These are phyloP conservation scores for Ensete ventricosum DNA, from an alignment of 176 grass and related monocot species.

Conservation along the genomic window DNA sequence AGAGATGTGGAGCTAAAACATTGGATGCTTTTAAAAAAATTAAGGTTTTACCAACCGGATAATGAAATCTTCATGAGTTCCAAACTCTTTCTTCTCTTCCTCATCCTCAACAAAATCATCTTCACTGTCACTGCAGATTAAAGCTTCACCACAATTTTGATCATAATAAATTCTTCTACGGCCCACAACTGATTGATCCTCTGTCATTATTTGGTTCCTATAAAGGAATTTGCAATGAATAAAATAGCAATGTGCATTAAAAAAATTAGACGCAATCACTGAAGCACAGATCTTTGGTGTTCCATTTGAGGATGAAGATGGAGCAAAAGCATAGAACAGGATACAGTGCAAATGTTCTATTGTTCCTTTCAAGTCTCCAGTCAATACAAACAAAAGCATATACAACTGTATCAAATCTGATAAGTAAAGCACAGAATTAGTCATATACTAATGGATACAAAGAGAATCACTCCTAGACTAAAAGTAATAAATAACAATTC, in stretches of 20 bases:
- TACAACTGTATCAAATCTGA: too few species aligned
- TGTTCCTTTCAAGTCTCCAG: not conserved
- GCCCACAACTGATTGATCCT: slow-evolving; percentile 92
- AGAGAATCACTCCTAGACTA: too few species aligned
- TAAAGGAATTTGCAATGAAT: not conserved
- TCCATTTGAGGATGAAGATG: not conserved
- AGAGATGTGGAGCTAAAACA: too few species aligned
- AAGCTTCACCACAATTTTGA: slow-evolving; percentile 66
- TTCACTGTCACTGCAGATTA: slow-evolving; percentile 88
- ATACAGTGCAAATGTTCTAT: not conserved
- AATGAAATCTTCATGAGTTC: slow-evolving; percentile 58
- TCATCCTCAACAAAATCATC: slow-evolving; percentile 73
- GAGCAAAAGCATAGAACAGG: not conserved
- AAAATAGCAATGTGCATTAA: not conserved
- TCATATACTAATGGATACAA: too few species aligned
- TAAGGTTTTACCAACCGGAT: slow-evolving; percentile 41
- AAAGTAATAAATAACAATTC: too few species aligned
- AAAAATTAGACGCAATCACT: not conserved
- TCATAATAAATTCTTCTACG: slow-evolving; percentile 85
- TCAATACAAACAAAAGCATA: not conserved
- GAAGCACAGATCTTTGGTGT: not conserved
- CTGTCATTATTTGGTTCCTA: slow-evolving; percentile 86
- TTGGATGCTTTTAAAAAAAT: not conserved
- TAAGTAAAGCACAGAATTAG: too few species aligned
- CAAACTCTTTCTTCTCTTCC: slow-evolving; percentile 73